Base-by-base conservation (phyloP, 441 rosid genomes). In the Eruca vesicaria region DNA sequence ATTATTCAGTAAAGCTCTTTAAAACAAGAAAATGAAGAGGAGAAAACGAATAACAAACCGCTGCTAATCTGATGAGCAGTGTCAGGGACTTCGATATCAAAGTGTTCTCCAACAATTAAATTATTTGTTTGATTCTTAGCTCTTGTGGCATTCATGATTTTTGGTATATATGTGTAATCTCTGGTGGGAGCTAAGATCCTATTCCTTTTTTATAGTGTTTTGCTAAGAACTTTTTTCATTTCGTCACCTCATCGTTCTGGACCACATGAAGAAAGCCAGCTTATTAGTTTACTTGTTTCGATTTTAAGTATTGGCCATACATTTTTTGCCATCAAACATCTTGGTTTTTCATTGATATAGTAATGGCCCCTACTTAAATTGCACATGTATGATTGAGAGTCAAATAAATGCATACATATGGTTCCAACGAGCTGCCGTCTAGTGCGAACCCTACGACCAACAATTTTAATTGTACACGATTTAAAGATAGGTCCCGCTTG, bases 11-110 rank as follows among this genome's bases (percentile, higher is more conserved):
- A 23, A 57, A 15, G 8, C 33, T 57, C 19, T 6, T 2, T 9
- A 2, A 35, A 59, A 10, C 0, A 43, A 28, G 14, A 36, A 9
- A 65, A 14, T 32, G 1, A 58, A 0, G 28, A 45, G 7, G 31
- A 48, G 23, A 14, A 41, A 10, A 48, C 5, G 35, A 66, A 66
- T 9, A 6, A 78, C 81, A 15, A 78, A 92, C 99, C 98, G 77
- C 79, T 85, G 81, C 98, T 88, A 57, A 94, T 88, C 82, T 88
- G 92, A 78, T 94, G 99, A 18, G 96, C 97, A 73, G 96, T 94
- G 61, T 89, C 92, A 8, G 99, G 93, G 60, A 83, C 33, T 26
- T 87, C 87, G 41, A 84, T 68, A n/a, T 35, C 70, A 9, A 73
- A 38, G 16, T 78, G 63, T 21, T 79, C 83, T 12, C 74, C 85